A percentile compares a stretch with the other conserved stretches of the same genome.
Evolutionary conservation across 2,329 filamentous ascomycete species (phyloP).

Genomic region (Volutella citrinella): DNA sequence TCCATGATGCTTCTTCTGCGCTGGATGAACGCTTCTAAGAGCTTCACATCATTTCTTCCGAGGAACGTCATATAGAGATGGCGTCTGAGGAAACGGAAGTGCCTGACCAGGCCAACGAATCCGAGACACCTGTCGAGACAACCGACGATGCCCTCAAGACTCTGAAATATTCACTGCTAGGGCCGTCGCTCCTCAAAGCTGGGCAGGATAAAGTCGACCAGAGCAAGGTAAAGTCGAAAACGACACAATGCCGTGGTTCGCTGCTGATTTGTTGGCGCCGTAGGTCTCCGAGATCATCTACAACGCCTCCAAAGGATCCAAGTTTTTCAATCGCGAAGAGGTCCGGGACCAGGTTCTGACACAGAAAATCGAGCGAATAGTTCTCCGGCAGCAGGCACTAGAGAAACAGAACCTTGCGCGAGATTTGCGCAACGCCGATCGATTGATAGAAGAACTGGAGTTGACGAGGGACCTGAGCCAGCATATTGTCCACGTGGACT

Average conservation of each 20-base stretch:
- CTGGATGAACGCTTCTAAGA: too few relatives aligned
- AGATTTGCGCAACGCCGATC: slow-evolving; percentile 75
- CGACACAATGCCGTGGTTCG: too few relatives aligned
- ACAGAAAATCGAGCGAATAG: slow-evolving; percentile 77
- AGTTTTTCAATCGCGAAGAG: slow-evolving; percentile 93
- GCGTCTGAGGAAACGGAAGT: too few relatives aligned
- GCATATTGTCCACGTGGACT: slow-evolving; percentile 86
- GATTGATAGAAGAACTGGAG: slow-evolving; percentile 78
- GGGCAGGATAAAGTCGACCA: slow-evolving; percentile 95
- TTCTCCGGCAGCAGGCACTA: slow-evolving; percentile 70
- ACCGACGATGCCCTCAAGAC: slow-evolving; percentile 39
- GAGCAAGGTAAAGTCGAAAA: slow-evolving; percentile 57
- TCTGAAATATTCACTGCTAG: slow-evolving; percentile 85
- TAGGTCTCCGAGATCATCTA: slow-evolving; percentile 93
- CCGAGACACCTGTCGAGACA: slow-evolving; percentile 8
- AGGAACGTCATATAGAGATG: too few relatives aligned
- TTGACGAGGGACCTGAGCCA: slow-evolving; percentile 77
- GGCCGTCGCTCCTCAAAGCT: slow-evolving; percentile 88
- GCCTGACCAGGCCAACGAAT: not conserved
- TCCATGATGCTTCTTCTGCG: slow-evolving; percentile 18
- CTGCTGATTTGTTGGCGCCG: too few relatives aligned
- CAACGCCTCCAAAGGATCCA: slow-evolving; percentile 92
- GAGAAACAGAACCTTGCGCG: slow-evolving; percentile 71
- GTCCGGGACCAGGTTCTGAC: slow-evolving; percentile 78
- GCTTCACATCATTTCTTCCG: too few relatives aligned